These are phyloP conservation scores for Vitis rupestris DNA, from an alignment of 164 flowering plant species.

Conservation along the genomic window DNA sequence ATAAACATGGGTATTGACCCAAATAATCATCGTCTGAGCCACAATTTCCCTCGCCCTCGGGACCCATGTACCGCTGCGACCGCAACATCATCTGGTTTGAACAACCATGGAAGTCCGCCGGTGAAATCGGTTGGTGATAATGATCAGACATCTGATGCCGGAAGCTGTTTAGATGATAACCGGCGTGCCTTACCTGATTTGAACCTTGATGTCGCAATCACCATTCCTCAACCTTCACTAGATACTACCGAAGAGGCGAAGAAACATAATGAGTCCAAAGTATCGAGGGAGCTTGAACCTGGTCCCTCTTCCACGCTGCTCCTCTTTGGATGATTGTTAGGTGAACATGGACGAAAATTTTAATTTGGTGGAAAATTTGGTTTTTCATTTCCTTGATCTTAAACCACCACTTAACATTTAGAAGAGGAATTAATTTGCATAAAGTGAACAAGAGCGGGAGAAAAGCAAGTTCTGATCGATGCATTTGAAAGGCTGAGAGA, in stretches of 20 bases:
- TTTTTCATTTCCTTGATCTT: too few species aligned
- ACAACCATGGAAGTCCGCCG: conserved; percentile 3
- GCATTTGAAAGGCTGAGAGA: too few species aligned
- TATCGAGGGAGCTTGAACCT: neutral
- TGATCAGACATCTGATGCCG: conserved; percentile 32
- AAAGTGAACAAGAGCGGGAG: too few species aligned
- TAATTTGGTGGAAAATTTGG: neutral
- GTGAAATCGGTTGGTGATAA: conserved; percentile 8
- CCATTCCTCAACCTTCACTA: conserved; percentile 14
- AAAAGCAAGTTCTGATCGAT: too few species aligned
- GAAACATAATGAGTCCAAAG: neutral
- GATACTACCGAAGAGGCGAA: neutral
- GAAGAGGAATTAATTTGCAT: too few species aligned
- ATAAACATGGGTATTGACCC: conserved; percentile 60
- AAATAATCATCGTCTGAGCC: conserved; percentile 41
- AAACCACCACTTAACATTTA: too few species aligned
- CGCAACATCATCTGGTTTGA: conserved; percentile 18
- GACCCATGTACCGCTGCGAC: conserved; percentile 1
- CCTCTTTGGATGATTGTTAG: conserved; percentile 16
- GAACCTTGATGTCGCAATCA: conserved; percentile 47
- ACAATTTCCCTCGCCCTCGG: conserved; percentile 6
- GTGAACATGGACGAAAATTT: neutral
- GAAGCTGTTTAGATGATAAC: conserved; percentile 28
- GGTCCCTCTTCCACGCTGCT: conserved; percentile 15
- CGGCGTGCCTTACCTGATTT: conserved; percentile 36